Evolutionary conservation across 2,329 filamentous ascomycete genomes (phyloP).

Genomic region (Thielaviopsis musarum): DNA sequence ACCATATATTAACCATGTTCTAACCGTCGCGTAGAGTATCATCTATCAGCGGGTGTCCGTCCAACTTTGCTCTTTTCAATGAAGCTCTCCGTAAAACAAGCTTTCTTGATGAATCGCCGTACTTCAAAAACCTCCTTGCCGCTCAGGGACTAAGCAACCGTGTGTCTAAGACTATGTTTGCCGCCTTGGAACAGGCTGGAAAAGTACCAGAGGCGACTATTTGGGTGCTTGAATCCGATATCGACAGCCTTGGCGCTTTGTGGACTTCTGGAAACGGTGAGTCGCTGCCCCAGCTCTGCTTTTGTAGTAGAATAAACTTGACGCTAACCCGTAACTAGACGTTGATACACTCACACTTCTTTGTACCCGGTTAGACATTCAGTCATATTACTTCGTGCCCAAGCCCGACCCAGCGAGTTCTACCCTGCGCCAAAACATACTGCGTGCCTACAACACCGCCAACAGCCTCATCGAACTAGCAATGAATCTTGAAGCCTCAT

Average conservation of each 20-base stretch:
- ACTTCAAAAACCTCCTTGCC: conserved; percentile 4
- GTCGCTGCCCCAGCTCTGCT: neutral
- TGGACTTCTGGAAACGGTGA: conserved; percentile 7
- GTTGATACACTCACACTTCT: conserved; percentile 26
- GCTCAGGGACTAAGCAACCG: conserved; percentile 24
- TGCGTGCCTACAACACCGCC: conserved; percentile 32
- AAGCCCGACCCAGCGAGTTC: conserved; percentile 23
- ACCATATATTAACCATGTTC: conserved; percentile 14
- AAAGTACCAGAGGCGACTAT: conserved; percentile 31
- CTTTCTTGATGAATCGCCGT: conserved; percentile 3
- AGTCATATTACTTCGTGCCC: conserved; percentile 34
- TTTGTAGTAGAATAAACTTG: neutral
- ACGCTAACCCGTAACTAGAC: neutral
- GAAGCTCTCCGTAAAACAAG: conserved; percentile 24
- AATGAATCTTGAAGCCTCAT: conserved; percentile 25
- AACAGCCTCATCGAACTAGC: conserved; percentile 27
- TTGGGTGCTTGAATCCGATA: conserved; percentile 33
- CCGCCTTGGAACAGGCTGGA: conserved; percentile 28
- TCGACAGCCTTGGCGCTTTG: conserved; percentile 25
- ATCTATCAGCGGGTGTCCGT: conserved; percentile 29
- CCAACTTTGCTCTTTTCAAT: conserved; percentile 28
- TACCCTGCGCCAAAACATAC: conserved; percentile 26
- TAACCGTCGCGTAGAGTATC: conserved; percentile 19
- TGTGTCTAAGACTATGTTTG: conserved; percentile 29
- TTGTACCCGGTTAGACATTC: conserved; percentile 34